Evolutionary conservation across 202 grass and related monocot genomes (phyloP), one percentile per base, ranked within the genome.

Genomic region (Digitaria exilis): DNA sequence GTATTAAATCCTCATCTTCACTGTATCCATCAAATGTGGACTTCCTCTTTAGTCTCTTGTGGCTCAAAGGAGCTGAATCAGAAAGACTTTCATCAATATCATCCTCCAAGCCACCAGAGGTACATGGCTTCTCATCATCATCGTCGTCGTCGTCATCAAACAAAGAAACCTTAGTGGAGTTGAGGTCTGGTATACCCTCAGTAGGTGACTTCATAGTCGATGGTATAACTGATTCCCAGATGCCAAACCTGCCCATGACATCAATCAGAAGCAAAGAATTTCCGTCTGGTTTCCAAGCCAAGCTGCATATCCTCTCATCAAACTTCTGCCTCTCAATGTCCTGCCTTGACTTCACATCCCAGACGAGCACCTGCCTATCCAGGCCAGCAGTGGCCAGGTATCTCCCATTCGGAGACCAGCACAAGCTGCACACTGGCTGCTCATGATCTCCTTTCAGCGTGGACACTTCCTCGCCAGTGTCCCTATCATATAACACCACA

Each of bases 321-420:
- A 95, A 91, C 83, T 95, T 95, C 57, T 98, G 92, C 59, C 91
- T 90, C 80, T 98, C 96, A 65, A 98, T 95, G 69, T 95, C 96
- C 86, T 93, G 96, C 87, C 84, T 98, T 15, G 90, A 84, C 39
- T 95, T 94, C 22, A 93, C 87, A 94, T 98, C 96, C 96, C 96
- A 98, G 65, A 98, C 88, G 44, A 98, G 69, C 32, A 98, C 87
- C 75, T 95, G 96, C 79, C 76, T 95, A 80, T 98, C 96, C 43
- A 98, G 61, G n/a, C 90, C 77, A 8, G 92, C 84, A 78, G 77
- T 95, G n/a, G 85, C 96, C 25, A 95, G 74, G 69, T 95, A 98
- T 59, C 89, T 90, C 22, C 96, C 96, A 81, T 95, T 98, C 1
- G 96, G 92, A 62, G 96, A 98, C 92, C 96, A 98, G 70, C 92